Conservation (phyloP, 345 rosid genomes). For the Citrus cavaleriei region DNA sequence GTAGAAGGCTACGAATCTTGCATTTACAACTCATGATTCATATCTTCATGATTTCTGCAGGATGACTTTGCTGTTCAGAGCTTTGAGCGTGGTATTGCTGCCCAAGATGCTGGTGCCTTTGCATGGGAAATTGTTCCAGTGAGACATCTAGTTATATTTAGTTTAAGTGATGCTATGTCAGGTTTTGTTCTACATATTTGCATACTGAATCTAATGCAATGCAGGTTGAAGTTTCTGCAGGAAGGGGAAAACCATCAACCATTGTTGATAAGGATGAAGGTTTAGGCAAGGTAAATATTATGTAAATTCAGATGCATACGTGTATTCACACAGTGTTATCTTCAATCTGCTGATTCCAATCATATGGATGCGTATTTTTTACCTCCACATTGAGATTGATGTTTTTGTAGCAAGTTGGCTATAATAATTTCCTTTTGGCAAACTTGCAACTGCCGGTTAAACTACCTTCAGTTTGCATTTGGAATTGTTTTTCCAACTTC, state of each 20-base stretch:
- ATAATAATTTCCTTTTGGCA: neutral
- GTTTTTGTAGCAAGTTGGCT: neutral
- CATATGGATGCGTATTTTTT: neutral
- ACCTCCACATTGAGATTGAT: neutral
- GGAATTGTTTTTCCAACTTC: neutral
- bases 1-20: neutral
- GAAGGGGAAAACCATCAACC: conserved; percentile 82
- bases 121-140: conserved; percentile 94
- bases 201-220: neutral
- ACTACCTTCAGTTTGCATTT: neutral
- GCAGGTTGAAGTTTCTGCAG: conserved; percentile 96
- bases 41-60: conserved; percentile 37
- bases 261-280: conserved; percentile 92
- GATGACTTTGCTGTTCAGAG: conserved; percentile 86
- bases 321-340: neutral
- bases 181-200: conserved; percentile 1
- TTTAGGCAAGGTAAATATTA: conserved; percentile 71
- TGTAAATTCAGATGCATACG: neutral
- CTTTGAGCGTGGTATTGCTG: conserved; percentile 97
- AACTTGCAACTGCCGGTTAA: neutral
- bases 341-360: conserved; percentile 1
- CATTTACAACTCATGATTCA: neutral
- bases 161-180: neutral
- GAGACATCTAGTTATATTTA: conserved; percentile 21
- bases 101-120: conserved; percentile 79